Evolutionary conservation across 1,139 yeast species (phyloP), one percentile per base, ranked within the genome.

Genomic region (Meyerozyma athensensis): DNA sequence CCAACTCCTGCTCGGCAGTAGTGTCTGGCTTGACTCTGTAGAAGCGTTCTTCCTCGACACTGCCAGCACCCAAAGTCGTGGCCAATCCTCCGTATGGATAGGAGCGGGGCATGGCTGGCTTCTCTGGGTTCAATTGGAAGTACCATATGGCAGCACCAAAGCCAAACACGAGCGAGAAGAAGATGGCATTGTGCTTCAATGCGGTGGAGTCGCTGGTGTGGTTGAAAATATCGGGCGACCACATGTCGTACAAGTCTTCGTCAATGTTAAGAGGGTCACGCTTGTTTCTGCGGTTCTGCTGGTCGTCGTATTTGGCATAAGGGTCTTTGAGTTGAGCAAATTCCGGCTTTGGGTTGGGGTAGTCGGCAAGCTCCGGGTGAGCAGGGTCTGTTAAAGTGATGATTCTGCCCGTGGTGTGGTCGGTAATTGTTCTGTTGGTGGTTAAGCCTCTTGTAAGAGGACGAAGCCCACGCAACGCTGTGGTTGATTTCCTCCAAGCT

Each of bases 181-280:
- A 83, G 26, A 72, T 61, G 26, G 56, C 72, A 42, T 68, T 68
- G 45, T 67, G 72, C 46, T 66, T 71, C 39, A 81, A 59, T 2
- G 95, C 95, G 31, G 77, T 70, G 41, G 63, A 58, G 59, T 84
- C 82, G 30, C 76, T 65, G 33, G 79, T 84, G 35, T 68, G 59
- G 51, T 79, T 79, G 58, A 70, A 80, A 54, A 80, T 75, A 54
- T 86, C 95, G 14, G 95, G 95, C 9, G 95, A 79, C 95, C 95
- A 86, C 70, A 85, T 74, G 57, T 86, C 92, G 54, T 81, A 71
- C 57, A 76, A 64, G 54, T 86, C 96, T 48, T 81, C 85, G 48
- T 81, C 77, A 39, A 79, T 78, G 54, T 80, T 77, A 44, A 84
- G 61, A 32, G 89, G 86, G 47, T 86, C 92, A 46, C 77, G 76